Evolutionary conservation across 2,329 filamentous ascomycete genomes (phyloP).

Genomic region (Xenoacremonium recifei): DNA sequence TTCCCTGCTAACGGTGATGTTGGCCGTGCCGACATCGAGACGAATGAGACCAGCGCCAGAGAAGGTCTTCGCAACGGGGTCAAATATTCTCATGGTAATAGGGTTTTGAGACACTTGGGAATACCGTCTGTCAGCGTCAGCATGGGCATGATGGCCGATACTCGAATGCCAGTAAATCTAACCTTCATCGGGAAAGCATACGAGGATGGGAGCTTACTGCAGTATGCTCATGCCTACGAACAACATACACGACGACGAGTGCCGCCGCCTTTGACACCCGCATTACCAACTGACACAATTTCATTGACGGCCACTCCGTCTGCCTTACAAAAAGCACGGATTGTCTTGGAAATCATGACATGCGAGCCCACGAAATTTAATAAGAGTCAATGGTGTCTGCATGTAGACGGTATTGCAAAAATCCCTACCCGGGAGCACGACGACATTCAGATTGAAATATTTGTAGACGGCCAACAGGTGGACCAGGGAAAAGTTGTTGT

Average conservation of each 20-base stretch:
- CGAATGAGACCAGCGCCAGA: conserved; percentile 15
- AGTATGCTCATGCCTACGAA: conserved; percentile 21
- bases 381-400: too few species aligned
- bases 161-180: conserved; percentile 50
- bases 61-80: conserved; percentile 40
- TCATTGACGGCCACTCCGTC: too few species aligned
- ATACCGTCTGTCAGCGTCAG: conserved; percentile 53
- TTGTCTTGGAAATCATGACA: too few species aligned
- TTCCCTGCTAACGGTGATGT: conserved; percentile 52
- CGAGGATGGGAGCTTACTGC: conserved; percentile 35
- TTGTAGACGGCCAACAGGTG: too few species aligned
- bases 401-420: too few species aligned
- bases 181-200: conserved; percentile 51
- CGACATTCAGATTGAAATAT: too few species aligned
- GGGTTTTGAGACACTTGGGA: conserved; percentile 51
- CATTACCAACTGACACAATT: conserved; percentile 8
- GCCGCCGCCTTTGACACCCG: conserved; percentile 11
- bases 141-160: conserved; percentile 48
- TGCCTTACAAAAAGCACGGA: too few species aligned
- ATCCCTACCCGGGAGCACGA: too few species aligned
- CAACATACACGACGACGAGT: conserved; percentile 4
- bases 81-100: conserved; percentile 53
- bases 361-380: too few species aligned
- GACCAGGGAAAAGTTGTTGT: too few species aligned
- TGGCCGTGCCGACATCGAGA: conserved; percentile 46